Base-by-base conservation (phyloP, 352 stramenopile genomes). In the Nannochloropsis limnetica region DNA sequence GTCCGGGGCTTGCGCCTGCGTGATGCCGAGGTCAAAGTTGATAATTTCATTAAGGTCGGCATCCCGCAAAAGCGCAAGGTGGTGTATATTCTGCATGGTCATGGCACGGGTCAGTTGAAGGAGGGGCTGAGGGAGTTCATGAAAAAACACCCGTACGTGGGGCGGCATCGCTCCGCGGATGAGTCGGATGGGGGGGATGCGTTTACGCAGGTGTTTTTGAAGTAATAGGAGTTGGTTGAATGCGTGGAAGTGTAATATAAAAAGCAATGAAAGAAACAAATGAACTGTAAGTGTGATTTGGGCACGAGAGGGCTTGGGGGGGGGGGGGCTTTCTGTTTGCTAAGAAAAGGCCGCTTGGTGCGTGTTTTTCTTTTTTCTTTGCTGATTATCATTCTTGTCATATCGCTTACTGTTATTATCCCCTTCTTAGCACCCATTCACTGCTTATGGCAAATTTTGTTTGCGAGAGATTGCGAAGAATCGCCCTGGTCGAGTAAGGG, bases 81-180 rank as follows among this genome's bases (percentile, higher is more conserved):
- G 0, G 84, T 91, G 5, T 92, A 86, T 45, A 83, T 74, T 31
- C 22, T 74, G 61, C 61, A 74, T 29, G 61, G 61, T 20, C 88
- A 92, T 82, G 89, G 89, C 31, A 91, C 86, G 23, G 89, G 89
- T 28, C 85, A 91, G 29, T 80, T 93, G 11, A 91, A 90, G 81
- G 87, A 84, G n/a, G 91, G 91, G 67, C 83, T 93, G 69, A 83
- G 89, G 43, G 37, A 82, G 8, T 91, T 86, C 87, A 79, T 91
- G 5, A 83, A 87, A 80, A 80, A 74, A 44, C 86, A 90, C 81
- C 68, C 80, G 44, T 83, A 87, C 83, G 87, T 90, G 6, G 90
- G 91, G 74, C 85, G 69, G 54, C 90, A 82, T 28, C 79, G 80
- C 27, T 69, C 88, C 32, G 89, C 89, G 5, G 88, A 90, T 68